Evolutionary conservation across 331 rosid genomes (phyloP).

Genomic region (Telfairia occidentalis): DNA sequence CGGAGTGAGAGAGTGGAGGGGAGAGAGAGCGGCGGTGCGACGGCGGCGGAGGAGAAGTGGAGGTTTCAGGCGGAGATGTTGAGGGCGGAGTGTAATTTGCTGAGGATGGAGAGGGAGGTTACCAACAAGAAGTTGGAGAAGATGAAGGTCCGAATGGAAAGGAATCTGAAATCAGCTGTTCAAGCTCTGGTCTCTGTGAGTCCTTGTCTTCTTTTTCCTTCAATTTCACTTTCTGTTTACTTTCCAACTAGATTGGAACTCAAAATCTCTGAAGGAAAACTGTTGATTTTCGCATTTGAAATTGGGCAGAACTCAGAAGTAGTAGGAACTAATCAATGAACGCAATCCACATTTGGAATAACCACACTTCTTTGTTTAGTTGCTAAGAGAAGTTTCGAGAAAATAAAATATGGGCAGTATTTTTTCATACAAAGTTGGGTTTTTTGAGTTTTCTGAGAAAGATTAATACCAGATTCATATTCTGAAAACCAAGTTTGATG

Average conservation of each 20-base stretch:
- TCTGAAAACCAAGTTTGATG: conserved; percentile 4
- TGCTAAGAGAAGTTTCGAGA: too few species aligned
- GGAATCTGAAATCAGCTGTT: conserved; percentile 51
- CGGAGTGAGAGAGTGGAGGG: conserved; percentile 34
- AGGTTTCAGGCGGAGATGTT: conserved; percentile 86
- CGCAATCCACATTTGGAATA: background rate
- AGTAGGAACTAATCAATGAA: background rate
- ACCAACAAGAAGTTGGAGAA: conserved; percentile 50
- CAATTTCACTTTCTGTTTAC: background rate
- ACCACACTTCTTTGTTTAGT: background rate
- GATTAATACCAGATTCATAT: background rate
- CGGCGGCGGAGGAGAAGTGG: conserved; percentile 57
- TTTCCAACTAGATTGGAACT: background rate
- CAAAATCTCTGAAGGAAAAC: background rate
- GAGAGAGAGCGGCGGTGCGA: conserved; percentile 7
- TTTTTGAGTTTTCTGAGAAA: background rate
- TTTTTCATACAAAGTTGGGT: background rate
- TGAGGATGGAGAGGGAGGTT: conserved; percentile 88
- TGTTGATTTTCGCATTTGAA: background rate
- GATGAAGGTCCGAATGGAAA: conserved; percentile 40
- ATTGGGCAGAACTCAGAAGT: background rate
- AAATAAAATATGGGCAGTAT: background rate
- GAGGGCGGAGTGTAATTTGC: conserved; percentile 82
- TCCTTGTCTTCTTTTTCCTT: background rate
- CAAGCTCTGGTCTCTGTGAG: conserved; percentile 68